Evolutionary conservation across 371 early-diverging fungal species (phyloP), one percentile per base, ranked within the genome.

Genomic region (Haplosporangium sp.): DNA sequence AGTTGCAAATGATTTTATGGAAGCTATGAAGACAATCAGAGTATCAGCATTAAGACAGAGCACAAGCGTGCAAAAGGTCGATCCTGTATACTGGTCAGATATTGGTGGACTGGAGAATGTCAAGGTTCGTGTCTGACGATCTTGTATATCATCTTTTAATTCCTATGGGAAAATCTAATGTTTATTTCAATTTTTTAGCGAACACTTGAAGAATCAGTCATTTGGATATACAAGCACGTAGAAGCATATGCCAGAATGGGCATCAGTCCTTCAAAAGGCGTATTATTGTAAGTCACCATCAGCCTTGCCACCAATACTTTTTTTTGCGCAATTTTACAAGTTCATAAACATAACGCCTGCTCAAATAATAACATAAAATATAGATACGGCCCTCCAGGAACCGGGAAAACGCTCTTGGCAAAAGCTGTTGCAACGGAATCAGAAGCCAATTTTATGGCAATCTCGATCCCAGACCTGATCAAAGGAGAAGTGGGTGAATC

Each of bases 401-500:
- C 96, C 0, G 97, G 96, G 35, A 96, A 96, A 70, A 96, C 97
- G 0, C 78, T 96, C 71, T 75, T 96, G 5, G 97, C 96, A 10
- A 92, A 93, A 76, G 97, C 96, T 0, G 94, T 98, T 1, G 99
- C 99, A 0, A 91, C 92, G 1, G 97, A 98, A 74, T 94, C 95
- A 0, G 87, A 93, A 3, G 96, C 98, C 19, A 96, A 96, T 55
- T 99, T 99, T 84, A 91, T 99, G 76, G 87, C 95, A 3, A 90
- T 99, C 39, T 91, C 93, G 63, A 97, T 99, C 44, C 94, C 97
- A 7, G 94, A 98, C 35, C 84, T 99, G n/a, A 94, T 99, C 56
- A 96, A 97, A 48, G 92, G 96, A n/a, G 98, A 92, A 72, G 91
- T 95, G 0, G 98, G 97, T 20, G 97, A 97, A 77, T 95, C 95